Base-by-base conservation (phyloP, 2,329 filamentous ascomycete species). In the Penicillium glabrum region DNA sequence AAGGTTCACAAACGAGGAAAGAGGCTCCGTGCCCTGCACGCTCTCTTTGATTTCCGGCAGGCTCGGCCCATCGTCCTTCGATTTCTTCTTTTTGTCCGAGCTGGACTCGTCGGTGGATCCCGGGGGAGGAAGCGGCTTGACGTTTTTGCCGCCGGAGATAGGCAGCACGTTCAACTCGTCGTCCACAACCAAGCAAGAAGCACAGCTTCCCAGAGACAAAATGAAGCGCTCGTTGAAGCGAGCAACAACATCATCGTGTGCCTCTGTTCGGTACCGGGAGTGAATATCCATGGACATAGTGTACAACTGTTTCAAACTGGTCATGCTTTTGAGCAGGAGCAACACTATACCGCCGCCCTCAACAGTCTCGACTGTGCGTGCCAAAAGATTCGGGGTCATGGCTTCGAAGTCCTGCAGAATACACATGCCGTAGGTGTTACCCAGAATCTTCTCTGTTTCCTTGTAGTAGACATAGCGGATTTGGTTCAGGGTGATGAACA, bases 381-480 rank as follows among this genome's bases (percentile, higher is more conserved):
- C 95, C 31, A 99, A 84, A 63, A 97, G 83, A 72, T 99, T 99
- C n/a, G 95, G 95, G 10, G 95, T 99, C 65, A 99, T 85, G 41
- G 93, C 95, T 77, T 99, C 95, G 69, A 99, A 99, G 72, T 99
- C 95, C 75, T 99, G 95, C 66, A 99, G 79, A 63, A 99, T 96
- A 74, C 92, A 97, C 91, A 97, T 97, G 72, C 93, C 93, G 72
- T 95, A 99, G 44, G 95, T 99, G 75, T 98, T 96, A 73, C 95
- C 95, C 55, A 98, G 78, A 71, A 99, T 97, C 82, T 97, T 98
- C 70, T 99, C 95, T 27, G 95, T 98, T 80, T 99, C 95, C 79
- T 99, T 99, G 82, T 99, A 99, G 83, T 96, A 99, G 56, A 95
- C 91, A 84, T 99, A 99, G 75, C 95, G 90, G 73, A 99, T 96